Conservation (phyloP, 495 filamentous ascomycete genomes). For the Halenospora varia region DNA sequence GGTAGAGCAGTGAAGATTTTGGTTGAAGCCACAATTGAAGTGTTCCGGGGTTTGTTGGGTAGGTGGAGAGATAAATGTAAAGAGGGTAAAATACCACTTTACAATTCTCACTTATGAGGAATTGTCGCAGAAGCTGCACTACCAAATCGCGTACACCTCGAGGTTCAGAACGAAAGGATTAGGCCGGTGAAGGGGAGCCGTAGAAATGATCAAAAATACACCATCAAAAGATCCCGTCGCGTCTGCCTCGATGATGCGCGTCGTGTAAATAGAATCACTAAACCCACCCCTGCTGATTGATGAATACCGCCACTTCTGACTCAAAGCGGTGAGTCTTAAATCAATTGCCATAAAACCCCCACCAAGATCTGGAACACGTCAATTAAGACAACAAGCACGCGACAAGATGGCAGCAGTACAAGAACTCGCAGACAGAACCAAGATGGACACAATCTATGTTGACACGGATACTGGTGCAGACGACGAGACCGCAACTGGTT, state of each 20-base stretch:
- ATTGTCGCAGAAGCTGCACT: not conserved
- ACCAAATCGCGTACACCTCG: too few relatives aligned
- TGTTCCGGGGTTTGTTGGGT: not conserved
- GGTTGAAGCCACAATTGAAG: slow-evolving; percentile 24
- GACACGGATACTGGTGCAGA: slow-evolving; percentile 77
- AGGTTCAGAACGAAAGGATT: too few relatives aligned
- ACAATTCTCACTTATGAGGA: too few relatives aligned
- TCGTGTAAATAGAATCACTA: slow-evolving; percentile 13
- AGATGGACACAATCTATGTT: slow-evolving; percentile 58
- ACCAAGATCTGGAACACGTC: slow-evolving; percentile 9
- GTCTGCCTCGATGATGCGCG: not conserved
- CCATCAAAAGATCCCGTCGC: too few relatives aligned
- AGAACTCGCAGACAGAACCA: slow-evolving; percentile 22
- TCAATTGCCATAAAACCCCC: too few relatives aligned
- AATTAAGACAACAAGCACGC: slow-evolving; percentile 19
- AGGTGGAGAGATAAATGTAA: too few relatives aligned
- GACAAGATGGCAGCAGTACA: slow-evolving; percentile 25
- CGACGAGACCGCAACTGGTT: slow-evolving; percentile 59
- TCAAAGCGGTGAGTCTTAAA: slow-evolving; percentile 14
- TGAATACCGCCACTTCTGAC: slow-evolving; percentile 4
- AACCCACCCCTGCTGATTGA: not conserved
- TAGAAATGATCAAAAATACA: too few relatives aligned
- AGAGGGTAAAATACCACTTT: too few relatives aligned
- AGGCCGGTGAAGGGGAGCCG: too few relatives aligned
- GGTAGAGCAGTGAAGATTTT: not conserved